Evolutionary conservation across 176 grass and related monocot species (phyloP).

Genomic region (Tillandsia fasciculata): DNA sequence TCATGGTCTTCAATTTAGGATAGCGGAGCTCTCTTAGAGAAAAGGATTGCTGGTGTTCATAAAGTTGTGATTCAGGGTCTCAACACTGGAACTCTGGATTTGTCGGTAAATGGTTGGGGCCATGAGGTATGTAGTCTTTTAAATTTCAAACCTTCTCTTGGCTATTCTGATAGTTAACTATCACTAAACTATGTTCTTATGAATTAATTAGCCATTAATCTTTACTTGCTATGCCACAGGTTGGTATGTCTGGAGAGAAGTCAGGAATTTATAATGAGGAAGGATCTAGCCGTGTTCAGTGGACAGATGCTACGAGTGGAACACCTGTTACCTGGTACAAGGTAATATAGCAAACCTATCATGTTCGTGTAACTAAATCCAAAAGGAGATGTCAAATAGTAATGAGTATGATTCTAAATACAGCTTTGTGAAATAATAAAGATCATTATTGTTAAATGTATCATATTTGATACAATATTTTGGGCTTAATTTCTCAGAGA

Average conservation of each 20-base stretch:
- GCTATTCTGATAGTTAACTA: background rate
- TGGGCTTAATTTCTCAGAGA: conserved; percentile 11
- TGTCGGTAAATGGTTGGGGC: conserved; percentile 59
- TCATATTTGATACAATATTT: too few relatives aligned
- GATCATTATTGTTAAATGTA: too few relatives aligned
- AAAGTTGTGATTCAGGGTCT: conserved; percentile 49
- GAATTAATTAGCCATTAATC: background rate
- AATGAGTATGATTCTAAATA: too few relatives aligned
- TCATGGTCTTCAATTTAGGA: conserved; percentile 28
- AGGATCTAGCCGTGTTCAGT: conserved; percentile 32
- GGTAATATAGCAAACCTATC: conserved; percentile 13
- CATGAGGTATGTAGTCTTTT: conserved; percentile 30
- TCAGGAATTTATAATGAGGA: conserved; percentile 29
- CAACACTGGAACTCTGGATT: conserved; percentile 72
- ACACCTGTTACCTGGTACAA: conserved; percentile 66
- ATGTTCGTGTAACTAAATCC: background rate
- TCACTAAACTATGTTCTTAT: background rate
- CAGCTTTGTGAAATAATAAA: too few relatives aligned
- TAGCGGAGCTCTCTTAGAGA: conserved; percentile 77
- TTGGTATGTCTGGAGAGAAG: conserved; percentile 47
- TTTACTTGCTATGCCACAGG: conserved; percentile 9
- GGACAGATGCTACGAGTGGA: conserved; percentile 26
- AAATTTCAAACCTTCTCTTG: background rate
- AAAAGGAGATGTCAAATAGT: background rate
- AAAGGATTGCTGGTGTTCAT: conserved; percentile 42